Percentiles rank a stretch among this genome's conserved stretches.
These are phyloP conservation scores for Zygoascus hellenicus DNA, from an alignment of 1,139 yeast genomes.

Conservation along the genomic window DNA sequence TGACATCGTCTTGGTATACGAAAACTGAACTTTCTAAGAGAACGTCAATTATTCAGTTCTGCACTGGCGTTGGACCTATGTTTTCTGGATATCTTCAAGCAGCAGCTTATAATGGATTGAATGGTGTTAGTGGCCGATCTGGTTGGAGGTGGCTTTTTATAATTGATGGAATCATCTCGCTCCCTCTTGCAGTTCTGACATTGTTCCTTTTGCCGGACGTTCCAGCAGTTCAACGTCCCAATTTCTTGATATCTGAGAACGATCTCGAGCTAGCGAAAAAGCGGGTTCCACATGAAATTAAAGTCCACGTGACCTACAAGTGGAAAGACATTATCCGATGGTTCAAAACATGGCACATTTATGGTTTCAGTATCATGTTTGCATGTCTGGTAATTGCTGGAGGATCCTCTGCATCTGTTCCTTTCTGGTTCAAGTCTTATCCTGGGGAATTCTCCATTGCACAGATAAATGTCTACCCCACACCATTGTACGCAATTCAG, in stretches of 20 bases:
- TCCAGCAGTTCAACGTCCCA: slow-evolving; percentile 36
- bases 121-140: slow-evolving; percentile 45
- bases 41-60: slow-evolving; percentile 55
- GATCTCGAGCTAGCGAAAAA: slow-evolving; percentile 15
- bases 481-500: slow-evolving; percentile 32
- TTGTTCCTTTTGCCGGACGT: slow-evolving; percentile 63
- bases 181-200: slow-evolving; percentile 57
- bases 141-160: slow-evolving; percentile 77
- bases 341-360: slow-evolving; percentile 27
- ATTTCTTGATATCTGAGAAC: slow-evolving; percentile 15
- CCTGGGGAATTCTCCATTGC: slow-evolving; percentile 25
- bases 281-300: slow-evolving; percentile 15
- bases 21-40: slow-evolving; percentile 55
- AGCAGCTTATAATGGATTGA: slow-evolving; percentile 45
- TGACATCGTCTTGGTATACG: slow-evolving; percentile 58
- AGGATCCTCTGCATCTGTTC: slow-evolving; percentile 19
- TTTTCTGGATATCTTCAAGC: slow-evolving; percentile 62
- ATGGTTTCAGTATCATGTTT: slow-evolving; percentile 23
- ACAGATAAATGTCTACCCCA: slow-evolving; percentile 35
- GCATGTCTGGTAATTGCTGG: slow-evolving; percentile 21
- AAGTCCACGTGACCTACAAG: slow-evolving; percentile 13
- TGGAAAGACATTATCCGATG: slow-evolving; percentile 15
- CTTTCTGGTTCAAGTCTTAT: slow-evolving; percentile 31
- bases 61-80: slow-evolving; percentile 55
- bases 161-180: slow-evolving; percentile 57